Evolutionary conservation across 106 monocot species (phyloP).

Genomic region (Dendrobium huoshanense): DNA sequence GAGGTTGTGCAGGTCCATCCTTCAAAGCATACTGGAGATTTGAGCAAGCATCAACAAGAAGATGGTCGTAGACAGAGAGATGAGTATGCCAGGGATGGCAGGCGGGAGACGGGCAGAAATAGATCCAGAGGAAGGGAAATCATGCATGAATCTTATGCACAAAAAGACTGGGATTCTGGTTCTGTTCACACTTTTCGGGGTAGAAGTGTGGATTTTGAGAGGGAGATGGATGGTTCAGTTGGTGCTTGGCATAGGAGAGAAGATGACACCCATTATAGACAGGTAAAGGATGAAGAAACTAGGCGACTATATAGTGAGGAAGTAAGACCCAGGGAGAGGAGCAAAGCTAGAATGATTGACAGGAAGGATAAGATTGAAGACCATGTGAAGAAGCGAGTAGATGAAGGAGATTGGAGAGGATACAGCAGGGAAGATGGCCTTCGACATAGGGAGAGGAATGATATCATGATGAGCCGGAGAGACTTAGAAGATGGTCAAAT

Average conservation of each 20-base stretch:
- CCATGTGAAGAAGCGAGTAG: slow-evolving; percentile 42
- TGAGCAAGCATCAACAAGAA: slow-evolving; percentile 30
- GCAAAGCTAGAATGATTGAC: slow-evolving; percentile 38
- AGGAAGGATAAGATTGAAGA: slow-evolving; percentile 48
- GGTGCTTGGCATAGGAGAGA: slow-evolving; percentile 51
- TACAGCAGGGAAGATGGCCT: slow-evolving; percentile 27
- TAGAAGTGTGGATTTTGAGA: slow-evolving; percentile 49
- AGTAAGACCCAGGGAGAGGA: slow-evolving; percentile 34
- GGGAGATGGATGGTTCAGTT: slow-evolving; percentile 31
- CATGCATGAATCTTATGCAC: slow-evolving; percentile 30
- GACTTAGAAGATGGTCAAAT: slow-evolving; percentile 34
- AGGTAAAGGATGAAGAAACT: slow-evolving; percentile 55
- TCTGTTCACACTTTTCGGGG: slow-evolving; percentile 28
- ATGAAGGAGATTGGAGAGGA: slow-evolving; percentile 65
- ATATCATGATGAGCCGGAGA: slow-evolving; percentile 29
- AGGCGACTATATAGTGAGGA: slow-evolving; percentile 38
- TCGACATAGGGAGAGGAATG: slow-evolving; percentile 51
- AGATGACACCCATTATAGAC: slow-evolving; percentile 37
- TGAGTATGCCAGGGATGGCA: slow-evolving; percentile 42
- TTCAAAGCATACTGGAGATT: slow-evolving; percentile 23
- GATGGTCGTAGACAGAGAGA: slow-evolving; percentile 35
- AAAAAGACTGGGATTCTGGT: slow-evolving; percentile 33
- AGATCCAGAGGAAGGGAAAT: slow-evolving; percentile 35
- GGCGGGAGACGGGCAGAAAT: slow-evolving; percentile 29
- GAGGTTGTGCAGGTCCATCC: slow-evolving; percentile 37